Conservation (phyloP, 495 filamentous ascomycete species). For the Jackrogersella multiformis region DNA sequence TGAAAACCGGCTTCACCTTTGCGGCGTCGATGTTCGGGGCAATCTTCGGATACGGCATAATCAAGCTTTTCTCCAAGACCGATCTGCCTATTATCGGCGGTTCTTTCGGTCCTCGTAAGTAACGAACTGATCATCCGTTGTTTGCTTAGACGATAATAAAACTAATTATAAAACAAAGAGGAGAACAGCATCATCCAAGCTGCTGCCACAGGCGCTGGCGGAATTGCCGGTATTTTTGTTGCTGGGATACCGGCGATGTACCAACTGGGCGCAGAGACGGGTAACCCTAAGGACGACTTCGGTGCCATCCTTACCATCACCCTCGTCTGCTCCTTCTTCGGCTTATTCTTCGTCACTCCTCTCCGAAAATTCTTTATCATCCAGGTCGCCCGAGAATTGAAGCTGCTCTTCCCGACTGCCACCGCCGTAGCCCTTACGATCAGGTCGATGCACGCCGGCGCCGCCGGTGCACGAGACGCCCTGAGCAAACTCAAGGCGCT, state of each 20-base stretch:
- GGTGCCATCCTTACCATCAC: slow-evolving; percentile 69
- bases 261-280: slow-evolving; percentile 60
- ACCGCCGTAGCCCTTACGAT: slow-evolving; percentile 73
- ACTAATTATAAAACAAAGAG: background rate
- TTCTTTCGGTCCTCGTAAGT: slow-evolving; percentile 68
- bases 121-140: slow-evolving; percentile 51
- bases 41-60: slow-evolving; percentile 72
- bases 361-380: slow-evolving; percentile 76
- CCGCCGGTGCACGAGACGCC: slow-evolving; percentile 61
- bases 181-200: slow-evolving; percentile 73
- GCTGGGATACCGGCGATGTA: slow-evolving; percentile 72
- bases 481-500: slow-evolving; percentile 69
- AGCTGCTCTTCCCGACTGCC: slow-evolving; percentile 70
- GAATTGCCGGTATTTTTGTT: slow-evolving; percentile 70
- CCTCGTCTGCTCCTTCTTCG: slow-evolving; percentile 70
- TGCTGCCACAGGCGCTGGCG: slow-evolving; percentile 69
- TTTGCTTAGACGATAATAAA: too few relatives aligned
- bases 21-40: slow-evolving; percentile 67
- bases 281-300: slow-evolving; percentile 64
- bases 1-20: slow-evolving; percentile 74
- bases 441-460: slow-evolving; percentile 68
- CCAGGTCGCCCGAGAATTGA: slow-evolving; percentile 69
- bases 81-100: slow-evolving; percentile 68
- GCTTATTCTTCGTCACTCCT: slow-evolving; percentile 73
- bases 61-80: slow-evolving; percentile 63